Base-by-base conservation (phyloP, 805 yeast species). In the Yarrowia keelungensis region DNA sequence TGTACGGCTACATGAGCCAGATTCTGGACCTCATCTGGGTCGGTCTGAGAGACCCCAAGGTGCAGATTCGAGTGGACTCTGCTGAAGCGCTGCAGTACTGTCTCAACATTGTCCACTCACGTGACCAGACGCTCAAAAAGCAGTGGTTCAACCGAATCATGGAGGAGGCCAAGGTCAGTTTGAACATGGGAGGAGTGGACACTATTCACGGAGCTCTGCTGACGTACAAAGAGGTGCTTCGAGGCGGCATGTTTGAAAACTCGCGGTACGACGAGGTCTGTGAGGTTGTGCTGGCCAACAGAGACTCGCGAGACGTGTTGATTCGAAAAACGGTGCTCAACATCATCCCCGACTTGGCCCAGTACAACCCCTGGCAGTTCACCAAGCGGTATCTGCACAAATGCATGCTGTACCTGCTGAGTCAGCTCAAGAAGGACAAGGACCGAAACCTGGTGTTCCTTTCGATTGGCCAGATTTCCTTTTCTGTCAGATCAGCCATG, bases 1-100 rank as follows among this genome's bases (percentile, higher is more conserved):
- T 94, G 65, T 90, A 90, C 75, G 86, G 88, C 43, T 91, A 90
- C 76, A 89, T 92, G 41, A 87, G 89, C 70, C 89, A 89, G 49
- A 88, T 93, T 16, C 80, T 94, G 68, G 91, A 90, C 58, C 88
- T 90, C 72, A 86, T 95, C 16, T 94, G 98, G 97, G 83, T 87
- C 47, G 97, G 96, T 0, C 80, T 95, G 51, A 83, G 94, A 71
- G 98, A 95, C 76, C 83, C 87, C 19, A 92, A 91, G 73, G 80
- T 87, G 19, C 82, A 85, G 1, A 88, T 94, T 49, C 82, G 98
- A 72, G 83, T 83, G 68, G 98, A 94, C 75, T 89, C 98, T 0
- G 97, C 97, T 0, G 82, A 85, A 0, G 88, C 97, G 1, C 79
- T 95, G 69, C 89, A 89, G 35, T 85, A 87, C 69, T 92, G 97